Evolutionary conservation across 2,329 filamentous ascomycete genomes (phyloP).

Genomic region (Grosmannia penicillata): DNA sequence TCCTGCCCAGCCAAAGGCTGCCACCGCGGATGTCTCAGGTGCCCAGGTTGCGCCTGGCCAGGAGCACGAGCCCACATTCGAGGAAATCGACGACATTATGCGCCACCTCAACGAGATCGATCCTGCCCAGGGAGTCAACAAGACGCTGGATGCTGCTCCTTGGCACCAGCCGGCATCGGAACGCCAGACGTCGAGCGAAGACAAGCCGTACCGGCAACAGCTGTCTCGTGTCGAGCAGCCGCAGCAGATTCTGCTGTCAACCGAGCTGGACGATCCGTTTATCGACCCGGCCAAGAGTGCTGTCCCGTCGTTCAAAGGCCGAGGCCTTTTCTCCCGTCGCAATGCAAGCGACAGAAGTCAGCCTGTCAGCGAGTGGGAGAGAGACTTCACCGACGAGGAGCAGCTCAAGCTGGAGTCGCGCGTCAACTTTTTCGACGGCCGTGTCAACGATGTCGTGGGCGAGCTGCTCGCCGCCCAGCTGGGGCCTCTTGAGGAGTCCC

Average conservation of each 20-base stretch:
- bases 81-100: slow-evolving; percentile 91
- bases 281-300: slow-evolving; percentile 33
- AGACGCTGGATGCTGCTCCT: slow-evolving; percentile 28
- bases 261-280: slow-evolving; percentile 49
- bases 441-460: slow-evolving; percentile 76
- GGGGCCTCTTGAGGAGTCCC: slow-evolving; percentile 64
- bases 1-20: too few species aligned
- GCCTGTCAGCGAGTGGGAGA: slow-evolving; percentile 83
- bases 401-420: slow-evolving; percentile 70
- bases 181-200: too few species aligned
- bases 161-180: slow-evolving; percentile 33
- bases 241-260: slow-evolving; percentile 29
- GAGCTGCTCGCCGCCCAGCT: slow-evolving; percentile 62
- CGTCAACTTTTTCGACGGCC: slow-evolving; percentile 79
- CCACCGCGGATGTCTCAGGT: not conserved
- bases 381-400: slow-evolving; percentile 66
- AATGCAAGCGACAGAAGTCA: slow-evolving; percentile 47
- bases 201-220: too few species aligned
- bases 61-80: slow-evolving; percentile 40
- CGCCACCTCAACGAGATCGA: slow-evolving; percentile 62
- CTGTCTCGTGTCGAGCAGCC: slow-evolving; percentile 18
- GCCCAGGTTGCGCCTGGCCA: slow-evolving; percentile 12
- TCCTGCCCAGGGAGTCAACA: slow-evolving; percentile 61
- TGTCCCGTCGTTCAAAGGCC: slow-evolving; percentile 32
- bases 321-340: slow-evolving; percentile 41